phyloP scores from a whole-genome alignment of 345 rosid species.

The Aquilaria yunnanensis region DNA sequence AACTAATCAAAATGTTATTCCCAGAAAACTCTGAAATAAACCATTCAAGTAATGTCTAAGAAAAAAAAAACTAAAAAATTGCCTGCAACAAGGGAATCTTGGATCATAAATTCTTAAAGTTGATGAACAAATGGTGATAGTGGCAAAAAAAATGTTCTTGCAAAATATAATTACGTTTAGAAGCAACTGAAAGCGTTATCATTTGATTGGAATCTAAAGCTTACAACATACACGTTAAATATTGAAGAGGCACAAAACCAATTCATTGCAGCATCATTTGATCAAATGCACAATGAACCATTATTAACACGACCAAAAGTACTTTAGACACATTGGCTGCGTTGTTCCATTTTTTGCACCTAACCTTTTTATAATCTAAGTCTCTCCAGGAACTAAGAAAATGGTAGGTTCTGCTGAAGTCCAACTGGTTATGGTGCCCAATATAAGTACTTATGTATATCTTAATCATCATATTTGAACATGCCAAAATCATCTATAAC shows the following conservation, averaged over 20 bases:
- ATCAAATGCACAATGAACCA: slow-evolving; percentile 1
- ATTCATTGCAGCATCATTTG: not conserved
- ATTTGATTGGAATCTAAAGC: not conserved
- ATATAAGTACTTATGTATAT: too few relatives aligned
- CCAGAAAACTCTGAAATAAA: not conserved
- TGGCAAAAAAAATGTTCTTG: too few relatives aligned
- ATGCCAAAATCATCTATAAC: too few relatives aligned
- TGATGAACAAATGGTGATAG: not conserved
- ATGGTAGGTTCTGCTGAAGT: slow-evolving; percentile 37
- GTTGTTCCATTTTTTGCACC: not conserved
- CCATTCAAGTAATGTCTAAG: slow-evolving; percentile 1
- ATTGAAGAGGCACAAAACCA: not conserved
- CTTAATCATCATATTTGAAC: too few relatives aligned
- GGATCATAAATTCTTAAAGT: slow-evolving; percentile 1
- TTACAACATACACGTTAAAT: not conserved
- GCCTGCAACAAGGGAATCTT: not conserved
- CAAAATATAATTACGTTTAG: too few relatives aligned
- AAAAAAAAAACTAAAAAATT: not conserved
- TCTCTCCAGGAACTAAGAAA: slow-evolving; percentile 78
- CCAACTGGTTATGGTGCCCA: slow-evolving; percentile 38
- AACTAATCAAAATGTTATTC: not conserved
- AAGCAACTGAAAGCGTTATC: not conserved
- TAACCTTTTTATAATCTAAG: slow-evolving; percentile 82
- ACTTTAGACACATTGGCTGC: slow-evolving; percentile 6
- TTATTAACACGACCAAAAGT: not conserved